Evolutionary conservation across 306 rosid genomes (phyloP).

Genomic region (Cicer judaicum): DNA sequence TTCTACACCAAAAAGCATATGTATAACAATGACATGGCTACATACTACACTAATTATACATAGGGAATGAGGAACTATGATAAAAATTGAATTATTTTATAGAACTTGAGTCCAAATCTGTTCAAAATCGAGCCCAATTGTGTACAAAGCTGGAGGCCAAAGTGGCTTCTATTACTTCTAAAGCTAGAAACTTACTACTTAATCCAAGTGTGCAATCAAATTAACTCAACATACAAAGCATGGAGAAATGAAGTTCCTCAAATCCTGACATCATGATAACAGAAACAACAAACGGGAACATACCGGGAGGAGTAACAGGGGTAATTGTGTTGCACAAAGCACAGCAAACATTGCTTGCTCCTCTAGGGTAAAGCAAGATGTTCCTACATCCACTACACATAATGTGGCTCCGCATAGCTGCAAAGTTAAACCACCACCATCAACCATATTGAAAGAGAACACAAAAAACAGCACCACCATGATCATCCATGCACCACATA

Average conservation of each 20-base stretch:
- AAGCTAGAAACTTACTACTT: not conserved
- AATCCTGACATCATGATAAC: conserved; percentile 27
- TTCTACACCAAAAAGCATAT: not conserved
- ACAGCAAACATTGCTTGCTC: conserved; percentile 93
- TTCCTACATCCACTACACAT: conserved; percentile 94
- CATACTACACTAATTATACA: conserved; percentile 1
- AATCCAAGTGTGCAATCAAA: conserved; percentile 1
- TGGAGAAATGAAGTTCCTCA: conserved; percentile 4
- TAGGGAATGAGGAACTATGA: not conserved
- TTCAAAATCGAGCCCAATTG: not conserved
- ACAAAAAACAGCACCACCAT: not conserved
- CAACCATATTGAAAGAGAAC: conserved; percentile 37
- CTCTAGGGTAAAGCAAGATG: conserved; percentile 89
- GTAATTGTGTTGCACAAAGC: conserved; percentile 84
- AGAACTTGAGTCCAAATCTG: not conserved
- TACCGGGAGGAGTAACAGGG: conserved; percentile 90
- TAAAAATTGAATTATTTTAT: not conserved
- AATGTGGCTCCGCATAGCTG: conserved; percentile 97
- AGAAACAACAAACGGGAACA: conserved; percentile 17
- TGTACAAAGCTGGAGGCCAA: not conserved
- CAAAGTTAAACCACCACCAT: conserved; percentile 43
- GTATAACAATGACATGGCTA: not conserved
- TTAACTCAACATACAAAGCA: not conserved
- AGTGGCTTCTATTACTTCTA: not conserved
- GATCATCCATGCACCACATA: not conserved